Base-by-base conservation (phyloP, 306 rosid species). In the Leucaena leucocephala region DNA sequence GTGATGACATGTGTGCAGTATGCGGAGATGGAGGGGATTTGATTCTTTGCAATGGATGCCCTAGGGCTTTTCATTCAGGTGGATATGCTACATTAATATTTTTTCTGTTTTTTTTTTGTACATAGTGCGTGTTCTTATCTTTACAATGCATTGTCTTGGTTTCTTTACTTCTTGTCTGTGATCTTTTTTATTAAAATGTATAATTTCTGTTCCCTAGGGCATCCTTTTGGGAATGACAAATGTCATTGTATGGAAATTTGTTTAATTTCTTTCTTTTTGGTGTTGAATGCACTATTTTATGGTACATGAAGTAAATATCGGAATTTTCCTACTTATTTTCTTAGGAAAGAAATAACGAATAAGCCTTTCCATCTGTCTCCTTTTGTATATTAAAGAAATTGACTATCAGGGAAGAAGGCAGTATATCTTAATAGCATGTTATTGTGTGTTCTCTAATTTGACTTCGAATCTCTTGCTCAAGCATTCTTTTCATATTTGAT, bases 1-100 rank as follows among this genome's bases (percentile, higher is more conserved):
- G 99, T 82, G 99, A 96, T 76, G 99, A 96, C 82, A 96, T 96
- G 99, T 96, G 98, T 83, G 96, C 99, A 69, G 80, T 83, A 38
- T 96, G 99, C 77, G 99, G 99, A 71, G 95, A 87, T 84, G 93
- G 90, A 49, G 99, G 99, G 42, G 91, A 93, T 81, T 86, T 96
- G 82, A 82, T 91, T 85, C 89, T 88, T 61, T 96, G 99, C 84
- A 85, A 85, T 79, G 90, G 91, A 83, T 96, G 99, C 83, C 99
- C 99, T 59, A 89, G 91, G 76, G 98, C 99, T 76, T 96, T 89
- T 80, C 99, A 96, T 85, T 84, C 94, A 90, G 98, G 98, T 93
- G 72, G 78, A 71, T 68, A 68, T 54, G 58, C 76, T n/a, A 45
- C 46, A 61, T 71, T 42, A 5, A 16, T 36, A 13, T 34, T 14